Evolutionary conservation across 192 early-diverging fungal species (phyloP).

Genomic region (Coemansia biformis): DNA sequence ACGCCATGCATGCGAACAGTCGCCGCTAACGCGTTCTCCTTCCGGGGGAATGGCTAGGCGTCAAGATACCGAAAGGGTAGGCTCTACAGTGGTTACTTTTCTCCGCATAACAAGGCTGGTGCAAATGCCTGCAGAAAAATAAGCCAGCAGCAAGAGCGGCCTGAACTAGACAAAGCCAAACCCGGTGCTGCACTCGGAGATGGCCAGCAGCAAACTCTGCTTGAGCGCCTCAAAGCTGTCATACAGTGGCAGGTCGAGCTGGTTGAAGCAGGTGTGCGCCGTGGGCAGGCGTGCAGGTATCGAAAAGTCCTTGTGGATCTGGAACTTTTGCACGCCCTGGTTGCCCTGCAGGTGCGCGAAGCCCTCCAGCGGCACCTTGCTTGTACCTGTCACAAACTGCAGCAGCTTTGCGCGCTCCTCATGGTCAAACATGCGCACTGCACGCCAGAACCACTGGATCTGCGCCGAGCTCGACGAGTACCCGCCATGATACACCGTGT

Average conservation of each 20-base stretch:
- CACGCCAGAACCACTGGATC: slow-evolving; percentile 99
- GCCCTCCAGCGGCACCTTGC: slow-evolving; percentile 96
- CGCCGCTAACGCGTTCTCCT: too few relatives aligned
- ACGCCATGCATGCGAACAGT: too few relatives aligned
- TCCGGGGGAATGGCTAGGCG: too few relatives aligned
- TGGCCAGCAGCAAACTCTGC: slow-evolving; percentile 75
- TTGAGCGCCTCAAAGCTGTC: slow-evolving; percentile 86
- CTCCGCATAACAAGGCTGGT: too few relatives aligned
- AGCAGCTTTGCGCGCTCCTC: slow-evolving; percentile 96
- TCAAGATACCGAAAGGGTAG: too few relatives aligned
- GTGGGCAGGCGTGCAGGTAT: slow-evolving; percentile 83
- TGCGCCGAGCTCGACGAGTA: slow-evolving; percentile 81
- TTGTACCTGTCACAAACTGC: slow-evolving; percentile 97
- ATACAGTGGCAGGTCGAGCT: slow-evolving; percentile 92
- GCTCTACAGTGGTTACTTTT: too few relatives aligned
- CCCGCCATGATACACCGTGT: slow-evolving; percentile 91
- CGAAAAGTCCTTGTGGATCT: slow-evolving; percentile 95
- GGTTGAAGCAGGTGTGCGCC: slow-evolving; percentile 99
- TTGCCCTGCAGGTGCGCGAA: slow-evolving; percentile 90
- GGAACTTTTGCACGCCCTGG: slow-evolving; percentile 95
- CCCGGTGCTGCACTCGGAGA: slow-evolving; percentile 87
- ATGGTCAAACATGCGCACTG: slow-evolving; percentile 93
- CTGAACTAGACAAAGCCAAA: slow-evolving; percentile 81
- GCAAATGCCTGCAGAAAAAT: too few relatives aligned
- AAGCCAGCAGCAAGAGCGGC: too few relatives aligned